A percentile compares a stretch with the other conserved stretches of the same genome.
phyloP scores from a whole-genome alignment of 1,284 basidiomycete species.

The Trichosporon coremiiforme region DNA sequence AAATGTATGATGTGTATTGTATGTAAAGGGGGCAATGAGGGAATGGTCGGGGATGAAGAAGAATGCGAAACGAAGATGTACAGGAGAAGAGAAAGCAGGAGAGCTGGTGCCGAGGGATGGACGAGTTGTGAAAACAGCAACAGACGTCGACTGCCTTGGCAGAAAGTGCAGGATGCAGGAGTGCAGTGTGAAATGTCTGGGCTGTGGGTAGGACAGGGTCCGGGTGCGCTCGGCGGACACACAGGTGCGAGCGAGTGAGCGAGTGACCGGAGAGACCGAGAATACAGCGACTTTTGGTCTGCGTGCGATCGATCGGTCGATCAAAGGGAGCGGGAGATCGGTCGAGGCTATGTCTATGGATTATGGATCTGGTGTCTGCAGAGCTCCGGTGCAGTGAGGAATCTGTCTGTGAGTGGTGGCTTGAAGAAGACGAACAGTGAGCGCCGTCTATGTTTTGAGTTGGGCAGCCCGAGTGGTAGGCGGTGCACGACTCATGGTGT shows the following conservation, averaged over 20 bases:
- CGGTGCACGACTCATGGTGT: not conserved
- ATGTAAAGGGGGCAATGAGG: not conserved
- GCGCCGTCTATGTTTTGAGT: not conserved
- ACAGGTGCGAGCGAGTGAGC: not conserved
- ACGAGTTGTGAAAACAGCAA: not conserved
- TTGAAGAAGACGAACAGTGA: not conserved
- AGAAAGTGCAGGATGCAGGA: not conserved
- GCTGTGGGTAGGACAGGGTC: constrained; percentile 1
- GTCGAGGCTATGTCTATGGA: not conserved
- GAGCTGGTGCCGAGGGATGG: not conserved
- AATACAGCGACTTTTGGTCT: not conserved
- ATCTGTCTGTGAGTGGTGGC: not conserved
- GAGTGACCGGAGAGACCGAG: not conserved
- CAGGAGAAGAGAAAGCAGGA: constrained; percentile 2
- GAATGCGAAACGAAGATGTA: not conserved
- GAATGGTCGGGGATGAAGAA: not conserved
- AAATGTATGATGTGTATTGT: not conserved
- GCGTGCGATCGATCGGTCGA: not conserved
- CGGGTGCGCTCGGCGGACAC: not conserved
- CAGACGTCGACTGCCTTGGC: no score
- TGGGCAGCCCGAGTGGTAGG: not conserved
- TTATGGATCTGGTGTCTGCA: not conserved
- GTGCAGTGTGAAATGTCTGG: constrained; percentile 6
- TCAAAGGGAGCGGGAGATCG: not conserved
- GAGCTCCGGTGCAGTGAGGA: not conserved